Base-by-base conservation (phyloP, 768 basidiomycete genomes). In the Boletus pseudo-olivaceus region DNA sequence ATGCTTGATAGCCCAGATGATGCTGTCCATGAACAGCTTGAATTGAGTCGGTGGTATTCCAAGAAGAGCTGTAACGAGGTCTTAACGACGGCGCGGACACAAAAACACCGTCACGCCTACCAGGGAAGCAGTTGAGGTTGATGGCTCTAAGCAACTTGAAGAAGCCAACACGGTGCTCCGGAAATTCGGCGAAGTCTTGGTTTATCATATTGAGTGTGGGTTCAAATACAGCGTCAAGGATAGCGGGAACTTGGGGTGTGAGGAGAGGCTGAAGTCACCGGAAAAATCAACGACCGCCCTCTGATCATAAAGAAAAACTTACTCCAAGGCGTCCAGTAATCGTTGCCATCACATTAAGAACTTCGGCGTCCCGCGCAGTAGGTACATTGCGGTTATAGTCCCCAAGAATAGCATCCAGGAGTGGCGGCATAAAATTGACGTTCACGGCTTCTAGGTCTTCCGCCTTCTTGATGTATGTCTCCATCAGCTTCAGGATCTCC, bases 1-100 rank as follows among this genome's bases (percentile, higher is more conserved):
- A 75, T 99, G 97, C 72, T 99, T 99, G 77, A 98, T 96, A n/a
- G 94, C 96, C 96, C 97, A 99, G 48, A 96, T 88, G 60, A 98
- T 90, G 56, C 93, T 94, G 71, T 98, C 96, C 85, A 97, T 98
- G 72, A 97, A 90, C 55, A 98, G 76, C 75, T 97, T 98, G 82
- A 98, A 98, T 73, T 97, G 92, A 43, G 80, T 73, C 10, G 93
- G 88, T n/a, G 93, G 92, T 55, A 97, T 81, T 26, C 82, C 83
- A 53, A 96, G 80, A 43, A 98, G 75, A 7, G 94, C 94, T 66
- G 33, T 43, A 23, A 39, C 1, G 5, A 19, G 14, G 33, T 15
- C 15, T 59, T 43, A 52, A 27, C 43, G 17, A 42, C 4, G 1
- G 6, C 5, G 17, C 15, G 15, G n/a, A 53, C 19, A n/a, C 9